Base-by-base conservation (phyloP, 2,329 filamentous ascomycete genomes). In the Penicillium sclerotiorum region DNA sequence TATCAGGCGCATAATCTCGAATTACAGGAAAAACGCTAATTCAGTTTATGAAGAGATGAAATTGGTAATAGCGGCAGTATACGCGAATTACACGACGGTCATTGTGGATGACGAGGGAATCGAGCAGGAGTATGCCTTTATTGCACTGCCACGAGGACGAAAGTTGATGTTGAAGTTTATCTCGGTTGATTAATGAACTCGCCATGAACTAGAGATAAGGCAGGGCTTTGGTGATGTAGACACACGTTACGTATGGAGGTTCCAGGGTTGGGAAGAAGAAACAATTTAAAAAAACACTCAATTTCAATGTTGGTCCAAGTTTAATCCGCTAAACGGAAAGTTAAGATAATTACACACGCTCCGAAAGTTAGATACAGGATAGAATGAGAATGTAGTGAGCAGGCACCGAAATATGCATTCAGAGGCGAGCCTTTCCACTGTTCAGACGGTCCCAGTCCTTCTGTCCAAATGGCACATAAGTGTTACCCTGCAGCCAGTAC, bases 391-490 rank as follows among this genome's bases (percentile, higher is more conserved):
- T n/a, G n/a, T n/a, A n/a, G n/a, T n/a, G n/a, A n/a, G n/a, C n/a
- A n/a, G n/a, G n/a, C n/a, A n/a, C n/a, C n/a, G n/a, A n/a, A n/a
- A n/a, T n/a, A n/a, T n/a, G n/a, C n/a, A n/a, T n/a, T 44, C 27
- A 49, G 3, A 95, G 71, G 74, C 86, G 93, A 17, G 89, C 86
- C 53, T 78, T 78, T 1, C 90, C 90, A 1, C 73, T 82, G 30
- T 80, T 80, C 56, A 96, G 66, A 48, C 75, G 76, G 30, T 80
- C 74, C 90, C 90, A 95, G 37, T 95, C 87, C 48, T 70, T 73
- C 55, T 78, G 70, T 1, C 72, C 73, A 69, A 95, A 95, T 7
- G 73, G 79, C 23, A 84, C 80, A 68, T 95, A 96, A 0, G 75
- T 77, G 20, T 81, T 81, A 0, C 77, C 79, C 59, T 78, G 80